A percentile compares a stretch with the other conserved stretches of the same genome.
phyloP scores from a whole-genome alignment of 495 filamentous ascomycete species.

The Penicillium crystallinum region DNA sequence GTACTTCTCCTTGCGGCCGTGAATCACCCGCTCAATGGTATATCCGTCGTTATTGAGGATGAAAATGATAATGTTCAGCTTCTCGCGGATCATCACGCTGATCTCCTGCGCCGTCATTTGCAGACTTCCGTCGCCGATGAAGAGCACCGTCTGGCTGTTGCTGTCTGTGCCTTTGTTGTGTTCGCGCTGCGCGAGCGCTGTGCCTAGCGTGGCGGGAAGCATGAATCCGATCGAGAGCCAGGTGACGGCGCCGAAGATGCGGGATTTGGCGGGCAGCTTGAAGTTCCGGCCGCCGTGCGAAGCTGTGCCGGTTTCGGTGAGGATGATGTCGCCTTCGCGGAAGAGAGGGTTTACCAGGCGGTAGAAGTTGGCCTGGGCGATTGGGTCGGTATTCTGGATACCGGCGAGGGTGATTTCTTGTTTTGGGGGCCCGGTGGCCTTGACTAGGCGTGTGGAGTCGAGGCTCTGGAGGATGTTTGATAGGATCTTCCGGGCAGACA shows the following conservation, averaged over 20 bases:
- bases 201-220: constrained; percentile 45
- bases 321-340: constrained; percentile 33
- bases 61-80: constrained; percentile 65
- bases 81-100: constrained; percentile 66
- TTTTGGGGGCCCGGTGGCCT: constrained; percentile 13
- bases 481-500: constrained; percentile 17
- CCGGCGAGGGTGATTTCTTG: constrained; percentile 4
- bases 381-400: constrained; percentile 12
- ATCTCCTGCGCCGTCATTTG: constrained; percentile 77
- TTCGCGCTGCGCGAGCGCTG: constrained; percentile 42
- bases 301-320: constrained; percentile 40
- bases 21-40: constrained; percentile 71
- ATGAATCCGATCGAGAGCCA: constrained; percentile 47
- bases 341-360: constrained; percentile 25
- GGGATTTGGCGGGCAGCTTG: constrained; percentile 23
- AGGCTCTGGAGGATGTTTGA: constrained; percentile 14
- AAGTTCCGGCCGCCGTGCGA: constrained; percentile 28
- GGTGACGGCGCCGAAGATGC: constrained; percentile 32
- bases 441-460: constrained; percentile 14
- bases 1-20: constrained; percentile 67
- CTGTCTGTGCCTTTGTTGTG: constrained; percentile 13
- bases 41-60: constrained; percentile 73
- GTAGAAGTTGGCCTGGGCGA: constrained; percentile 32
- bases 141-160: constrained; percentile 50
- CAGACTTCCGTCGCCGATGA: constrained; percentile 78